Evolutionary conservation across 768 basidiomycete genomes (phyloP), one percentile per base, ranked within the genome.

Genomic region (Phanerodontia chrysosporium): DNA sequence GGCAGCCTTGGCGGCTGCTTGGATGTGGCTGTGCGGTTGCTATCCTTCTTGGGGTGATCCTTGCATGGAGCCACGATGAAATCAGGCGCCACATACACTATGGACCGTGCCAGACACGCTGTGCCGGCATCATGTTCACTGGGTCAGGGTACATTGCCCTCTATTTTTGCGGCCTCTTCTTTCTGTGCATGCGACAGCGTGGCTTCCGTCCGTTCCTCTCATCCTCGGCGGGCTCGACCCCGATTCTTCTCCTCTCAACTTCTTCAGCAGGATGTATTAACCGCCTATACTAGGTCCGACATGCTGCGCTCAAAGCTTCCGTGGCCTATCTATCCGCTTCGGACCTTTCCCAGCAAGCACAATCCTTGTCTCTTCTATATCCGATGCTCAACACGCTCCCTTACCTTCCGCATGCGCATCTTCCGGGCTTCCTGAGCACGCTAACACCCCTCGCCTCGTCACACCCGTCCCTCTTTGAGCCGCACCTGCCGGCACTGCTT

Each of bases 351-450:
- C 86, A 90, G 67, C 81, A 86, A 32, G 74, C 83, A 1, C 86
- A 85, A 36, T 82, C 83, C 0, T 70, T 83, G 1, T 73, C 81
- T 0, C 74, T 92, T 42, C 76, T 91, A 66, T 82, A 80, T 55
- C 84, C 86, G 6, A 88, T 90, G 81, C 85, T 90, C 52, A 86
- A 87, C 57, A 89, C 87, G 2, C 81, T 92, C 27, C 85, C 87
- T 2, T 67, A 77, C 0, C 80, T 90, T 48, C 78, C 80, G 5
- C 75, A 75, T 44, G 62, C 73, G 1, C 76, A 86, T 57, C 79
- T 89, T 1, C 83, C 89, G 6, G 75, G 77, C 1, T 91, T 91
- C 70, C 76, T 92, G 48, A 74, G 80, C 16, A 80, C 84, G 2
- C 75, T 94, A 21, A 90, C 87, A 0, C 87, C 90, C 0, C 80